Evolutionary conservation across 1,139 yeast species (phyloP), one percentile per base, ranked within the genome.

Genomic region (Arxiozyma slooffiae): DNA sequence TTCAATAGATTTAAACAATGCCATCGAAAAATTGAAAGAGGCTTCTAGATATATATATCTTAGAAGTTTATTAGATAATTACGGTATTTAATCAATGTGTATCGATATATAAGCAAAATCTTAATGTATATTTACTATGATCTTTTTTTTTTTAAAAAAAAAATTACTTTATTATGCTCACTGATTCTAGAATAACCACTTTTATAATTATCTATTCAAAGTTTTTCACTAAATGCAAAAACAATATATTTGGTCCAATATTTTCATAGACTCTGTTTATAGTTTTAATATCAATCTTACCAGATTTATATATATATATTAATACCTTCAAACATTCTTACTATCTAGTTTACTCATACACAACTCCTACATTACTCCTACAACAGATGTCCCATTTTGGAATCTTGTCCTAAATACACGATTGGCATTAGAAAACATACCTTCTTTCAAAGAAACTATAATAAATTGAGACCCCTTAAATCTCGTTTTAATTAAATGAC

Each of bases 371-470:
- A 47, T 47, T 16, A 47, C 26, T 14, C 38, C 80, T 1, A 92
- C 97, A 34, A 90, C 90, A 34, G 97, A 88, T 0, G 97, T 90
- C 58, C 98, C 97, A 61, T 92, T 97, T 65, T 90, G 96, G 69
- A 92, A 92, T 57, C 97, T 76, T 1, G 97, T 90, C 60, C 95
- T 78, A 67, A 89, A 94, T 36, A 94, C 88, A 55, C 96, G 76
- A 64, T 94, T 94, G 16, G 98, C 99, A 69, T 94, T 94, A 24
- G 96, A 85, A 65, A 92, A 94, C 96, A 94, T 88, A 17, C 97
- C 98, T 67, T 94, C 98, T 66, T 94, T 94, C 70, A 94, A 79
- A 30, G 96, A 86, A 20, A 94, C 98, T 50, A 94, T 95, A 57
- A 94, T 90, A 63, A 94, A 94, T 66, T 94, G 99, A 2, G 97